Evolutionary conservation across 2,329 filamentous ascomycete genomes (phyloP).

Genomic region (Phaeosphaeriaceae sp.): DNA sequence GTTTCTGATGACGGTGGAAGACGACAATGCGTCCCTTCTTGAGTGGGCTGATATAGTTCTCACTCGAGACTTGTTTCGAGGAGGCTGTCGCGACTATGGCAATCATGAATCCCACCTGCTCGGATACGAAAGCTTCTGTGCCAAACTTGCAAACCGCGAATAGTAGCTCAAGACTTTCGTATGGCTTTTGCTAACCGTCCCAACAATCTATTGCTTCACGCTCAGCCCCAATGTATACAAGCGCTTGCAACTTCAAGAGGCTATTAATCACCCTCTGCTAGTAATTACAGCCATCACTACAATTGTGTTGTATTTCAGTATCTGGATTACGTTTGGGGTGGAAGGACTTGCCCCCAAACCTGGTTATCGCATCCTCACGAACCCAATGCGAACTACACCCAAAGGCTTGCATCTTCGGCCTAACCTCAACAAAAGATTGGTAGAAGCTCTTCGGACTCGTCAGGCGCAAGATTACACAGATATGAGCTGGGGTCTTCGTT

Average conservation of each 20-base stretch:
- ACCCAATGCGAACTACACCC: not conserved
- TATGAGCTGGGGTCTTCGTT: conserved; percentile 8
- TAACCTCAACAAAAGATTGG: not conserved
- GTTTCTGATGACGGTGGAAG: no score
- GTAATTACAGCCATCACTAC: no score
- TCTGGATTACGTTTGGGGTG: not conserved
- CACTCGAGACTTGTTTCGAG: not conserved
- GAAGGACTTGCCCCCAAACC: not conserved
- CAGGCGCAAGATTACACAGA: conserved; percentile 2
- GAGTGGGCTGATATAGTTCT: not conserved
- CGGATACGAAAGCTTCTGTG: not conserved
- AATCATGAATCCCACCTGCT: not conserved
- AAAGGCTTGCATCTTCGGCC: not conserved
- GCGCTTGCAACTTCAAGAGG: no score
- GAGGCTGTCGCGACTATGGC: not conserved
- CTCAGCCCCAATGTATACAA: no score
- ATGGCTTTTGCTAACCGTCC: no score
- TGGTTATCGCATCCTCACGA: not conserved
- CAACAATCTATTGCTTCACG: no score
- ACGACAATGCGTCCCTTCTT: no score
- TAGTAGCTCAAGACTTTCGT: no score
- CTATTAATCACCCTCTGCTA: no score
- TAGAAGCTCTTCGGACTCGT: not conserved
- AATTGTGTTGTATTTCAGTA: no score
- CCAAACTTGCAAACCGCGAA: not conserved